Evolutionary conservation across 2,329 filamentous ascomycete genomes (phyloP), one percentile per base, ranked within the genome.

Genomic region (Fusarium phyllophilum): DNA sequence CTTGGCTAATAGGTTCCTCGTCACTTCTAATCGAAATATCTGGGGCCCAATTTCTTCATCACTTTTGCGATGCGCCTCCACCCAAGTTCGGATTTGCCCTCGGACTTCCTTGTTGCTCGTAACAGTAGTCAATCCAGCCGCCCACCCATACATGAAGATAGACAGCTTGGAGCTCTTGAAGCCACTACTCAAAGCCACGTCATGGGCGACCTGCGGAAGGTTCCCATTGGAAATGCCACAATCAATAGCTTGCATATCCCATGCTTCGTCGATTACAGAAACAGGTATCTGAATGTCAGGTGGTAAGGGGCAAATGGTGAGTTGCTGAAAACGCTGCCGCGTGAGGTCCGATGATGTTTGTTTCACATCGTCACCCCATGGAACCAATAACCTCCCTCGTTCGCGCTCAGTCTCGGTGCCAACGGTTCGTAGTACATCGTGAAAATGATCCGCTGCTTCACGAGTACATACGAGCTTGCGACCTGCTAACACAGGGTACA

Each of bases 71-170:
- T 81, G 70, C 14, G 74, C 68, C 61, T 83, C 81, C 11, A 83
- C 73, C 78, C 81, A 82, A 13, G 80, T 82, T 31, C 76, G 72
- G 11, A 83, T 76, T 61, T 83, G 81, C 15, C 79, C 80, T n/a
- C 78, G 70, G 15, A 83, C 79, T 73, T 85, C 83, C 73, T 83
- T 83, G 60, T 84, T 85, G 10, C 82, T 84, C 12, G 83, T 85
- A 5, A 85, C 51, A 4, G 83, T 84, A 26, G 78, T 78, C 6
- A 81, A 46, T 14, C 78, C 78, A 18, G 71, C 75, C 22, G 76
- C 79, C 83, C 83, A 85, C 8, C 83, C 83, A 33, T 84, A 81
- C 76, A 84, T 78, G 68, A 83, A 83, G 31, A 83, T 82, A 39
- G 81, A 82, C 24, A 83, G 76, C 73, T 83, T 83, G 48, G 82